These are phyloP conservation scores for Amanita inopinata DNA, from an alignment of 768 basidiomycete species.

Conservation along the genomic window DNA sequence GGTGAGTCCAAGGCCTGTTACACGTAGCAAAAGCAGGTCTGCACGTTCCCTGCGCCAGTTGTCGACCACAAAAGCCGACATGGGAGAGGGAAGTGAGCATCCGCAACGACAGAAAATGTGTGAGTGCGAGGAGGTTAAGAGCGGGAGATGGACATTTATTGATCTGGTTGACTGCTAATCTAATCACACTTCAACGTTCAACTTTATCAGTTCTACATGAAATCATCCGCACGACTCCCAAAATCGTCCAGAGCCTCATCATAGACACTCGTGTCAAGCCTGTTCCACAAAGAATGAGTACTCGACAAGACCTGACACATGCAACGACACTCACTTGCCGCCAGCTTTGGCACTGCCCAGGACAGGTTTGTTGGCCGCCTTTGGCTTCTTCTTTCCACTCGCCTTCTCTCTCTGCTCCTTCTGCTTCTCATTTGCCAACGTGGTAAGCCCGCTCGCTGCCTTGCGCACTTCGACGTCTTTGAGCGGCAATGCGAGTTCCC, in stretches of 20 bases:
- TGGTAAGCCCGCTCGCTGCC: slow-evolving; percentile 72
- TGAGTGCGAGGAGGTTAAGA: too few species aligned
- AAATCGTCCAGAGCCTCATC: slow-evolving; percentile 91
- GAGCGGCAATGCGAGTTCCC: slow-evolving; percentile 64
- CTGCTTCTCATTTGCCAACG: slow-evolving; percentile 92
- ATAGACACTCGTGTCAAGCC: slow-evolving; percentile 72
- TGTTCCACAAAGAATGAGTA: slow-evolving; percentile 22
- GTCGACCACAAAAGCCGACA: slow-evolving; percentile 1
- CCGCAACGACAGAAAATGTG: too few species aligned
- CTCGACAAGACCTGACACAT: neutral
- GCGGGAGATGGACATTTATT: too few species aligned
- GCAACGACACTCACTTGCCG: slow-evolving; percentile 38
- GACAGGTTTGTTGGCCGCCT: slow-evolving; percentile 58
- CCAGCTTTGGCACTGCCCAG: slow-evolving; percentile 64
- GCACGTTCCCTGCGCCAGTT: neutral
- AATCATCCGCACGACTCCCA: slow-evolving; percentile 65
- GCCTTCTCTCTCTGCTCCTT: slow-evolving; percentile 79
- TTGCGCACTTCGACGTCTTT: slow-evolving; percentile 91
- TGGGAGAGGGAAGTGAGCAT: neutral
- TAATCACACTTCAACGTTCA: too few species aligned
- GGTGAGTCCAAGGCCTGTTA: neutral
- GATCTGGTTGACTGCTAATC: too few species aligned
- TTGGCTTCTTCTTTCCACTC: slow-evolving; percentile 85
- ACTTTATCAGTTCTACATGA: slow-evolving; percentile 58
- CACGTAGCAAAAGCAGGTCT: neutral